Conservation (phyloP, 805 yeast genomes). For the Komagataella phaffii region DNA sequence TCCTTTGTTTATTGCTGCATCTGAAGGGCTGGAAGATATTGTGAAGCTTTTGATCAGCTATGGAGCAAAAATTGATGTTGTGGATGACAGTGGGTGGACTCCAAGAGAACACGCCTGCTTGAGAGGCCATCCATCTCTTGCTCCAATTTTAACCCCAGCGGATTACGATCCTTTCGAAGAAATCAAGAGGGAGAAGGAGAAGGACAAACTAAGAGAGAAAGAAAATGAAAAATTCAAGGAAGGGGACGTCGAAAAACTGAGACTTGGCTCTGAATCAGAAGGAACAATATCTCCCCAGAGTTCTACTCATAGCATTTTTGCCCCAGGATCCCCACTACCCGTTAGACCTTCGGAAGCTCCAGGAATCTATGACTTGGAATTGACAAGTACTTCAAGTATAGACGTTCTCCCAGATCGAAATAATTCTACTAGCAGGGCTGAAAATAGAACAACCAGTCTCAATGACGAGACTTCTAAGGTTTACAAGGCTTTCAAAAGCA, state of each 20-base stretch:
- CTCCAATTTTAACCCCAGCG: constrained; percentile 43
- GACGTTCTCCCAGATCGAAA: background rate
- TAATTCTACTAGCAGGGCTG: background rate
- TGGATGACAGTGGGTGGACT: constrained; percentile 88
- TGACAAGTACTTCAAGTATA: background rate
- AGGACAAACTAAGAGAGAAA: background rate
- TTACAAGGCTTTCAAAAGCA: background rate
- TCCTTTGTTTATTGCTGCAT: constrained; percentile 80
- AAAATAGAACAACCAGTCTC: background rate
- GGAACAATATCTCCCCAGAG: background rate
- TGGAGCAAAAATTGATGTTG: constrained; percentile 39
- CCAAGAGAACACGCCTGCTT: constrained; percentile 95
- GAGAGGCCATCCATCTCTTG: constrained; percentile 70
- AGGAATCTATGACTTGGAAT: background rate
- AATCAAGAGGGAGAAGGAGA: background rate
- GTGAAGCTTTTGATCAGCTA: constrained; percentile 38
- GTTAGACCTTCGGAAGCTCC: background rate
- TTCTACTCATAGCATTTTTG: background rate
- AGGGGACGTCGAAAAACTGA: background rate
- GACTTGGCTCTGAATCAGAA: background rate
- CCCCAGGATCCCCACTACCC: background rate
- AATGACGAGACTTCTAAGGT: background rate
- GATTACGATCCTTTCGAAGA: constrained; percentile 20
- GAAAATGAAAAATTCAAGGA: background rate
- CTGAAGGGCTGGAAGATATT: constrained; percentile 59